These are phyloP conservation scores for Sordariomycetes sp. DNA, from an alignment of 2,329 filamentous ascomycete species.

Conservation along the genomic window DNA sequence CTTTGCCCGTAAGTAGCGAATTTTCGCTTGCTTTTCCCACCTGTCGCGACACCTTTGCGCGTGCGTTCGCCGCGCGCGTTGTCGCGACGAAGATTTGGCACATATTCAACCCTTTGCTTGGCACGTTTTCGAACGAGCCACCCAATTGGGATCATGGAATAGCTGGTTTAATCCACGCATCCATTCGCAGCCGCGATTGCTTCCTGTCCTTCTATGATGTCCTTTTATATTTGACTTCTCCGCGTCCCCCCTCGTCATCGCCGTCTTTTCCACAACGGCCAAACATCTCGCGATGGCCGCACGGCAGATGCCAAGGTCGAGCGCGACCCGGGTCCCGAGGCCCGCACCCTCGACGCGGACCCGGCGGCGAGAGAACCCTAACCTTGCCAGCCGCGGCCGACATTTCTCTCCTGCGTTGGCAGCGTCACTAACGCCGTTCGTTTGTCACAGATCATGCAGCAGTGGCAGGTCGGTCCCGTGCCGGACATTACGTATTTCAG, in stretches of 20 bases:
- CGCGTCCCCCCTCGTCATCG: neutral
- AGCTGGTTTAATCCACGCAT: neutral
- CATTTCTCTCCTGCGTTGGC: slow-evolving; percentile 1
- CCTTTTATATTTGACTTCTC: neutral
- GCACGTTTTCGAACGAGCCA: neutral
- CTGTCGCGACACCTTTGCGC: neutral
- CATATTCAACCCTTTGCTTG: neutral
- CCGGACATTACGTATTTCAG: slow-evolving; percentile 43
- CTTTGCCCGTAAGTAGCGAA: slow-evolving; percentile 20
- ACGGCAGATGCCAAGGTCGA: neutral
- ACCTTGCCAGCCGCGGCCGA: neutral
- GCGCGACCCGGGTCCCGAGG: neutral
- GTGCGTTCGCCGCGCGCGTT: neutral
- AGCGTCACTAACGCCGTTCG: slow-evolving; percentile 4
- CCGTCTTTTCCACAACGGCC: neutral
- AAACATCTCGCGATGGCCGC: neutral
- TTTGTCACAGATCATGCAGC: slow-evolving; percentile 39
- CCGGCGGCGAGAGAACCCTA: neutral
- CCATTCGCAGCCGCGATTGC: neutral
- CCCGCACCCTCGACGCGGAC: neutral
- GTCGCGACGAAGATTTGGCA: neutral
- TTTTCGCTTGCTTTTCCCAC: slow-evolving; percentile 4
- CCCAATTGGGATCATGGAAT: neutral
- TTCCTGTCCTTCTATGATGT: neutral
- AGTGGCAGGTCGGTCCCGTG: slow-evolving; percentile 48